Conservation (phyloP, 2,329 filamentous ascomycete species). For the Verticillium zaregamsianum region DNA sequence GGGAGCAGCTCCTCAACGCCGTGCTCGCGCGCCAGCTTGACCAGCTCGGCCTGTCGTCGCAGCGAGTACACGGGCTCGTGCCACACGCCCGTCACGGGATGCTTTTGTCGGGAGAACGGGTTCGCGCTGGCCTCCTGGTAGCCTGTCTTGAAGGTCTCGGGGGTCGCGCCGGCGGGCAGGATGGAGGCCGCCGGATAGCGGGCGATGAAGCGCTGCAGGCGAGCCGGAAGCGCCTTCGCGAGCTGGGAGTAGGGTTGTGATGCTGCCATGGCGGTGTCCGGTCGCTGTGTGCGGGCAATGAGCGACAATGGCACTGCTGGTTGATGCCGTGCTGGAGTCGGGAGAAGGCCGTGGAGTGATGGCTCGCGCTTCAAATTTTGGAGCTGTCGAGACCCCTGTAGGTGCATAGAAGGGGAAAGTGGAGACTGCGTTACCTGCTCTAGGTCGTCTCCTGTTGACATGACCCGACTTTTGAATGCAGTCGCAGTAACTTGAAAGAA, state of each 20-base stretch:
- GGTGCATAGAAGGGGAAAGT: constrained; percentile 3
- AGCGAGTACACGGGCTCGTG: constrained; percentile 79
- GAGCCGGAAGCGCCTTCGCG: constrained; percentile 69
- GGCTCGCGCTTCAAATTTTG: constrained; percentile 10
- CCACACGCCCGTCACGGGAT: constrained; percentile 77
- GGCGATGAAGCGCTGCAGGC: constrained; percentile 81
- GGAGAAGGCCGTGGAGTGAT: not conserved
- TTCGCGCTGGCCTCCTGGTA: constrained; percentile 61
- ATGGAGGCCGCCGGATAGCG: constrained; percentile 75
- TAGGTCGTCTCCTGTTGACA: too few species aligned
- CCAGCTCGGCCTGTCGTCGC: constrained; percentile 83
- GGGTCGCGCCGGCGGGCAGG: constrained; percentile 38
- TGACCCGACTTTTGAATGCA: too few species aligned
- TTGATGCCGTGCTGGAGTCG: not conserved
- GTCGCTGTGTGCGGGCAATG: not conserved
- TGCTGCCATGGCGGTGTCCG: constrained; percentile 5
- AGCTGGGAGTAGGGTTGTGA: constrained; percentile 44
- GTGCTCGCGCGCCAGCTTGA: constrained; percentile 75
- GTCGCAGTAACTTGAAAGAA: too few species aligned
- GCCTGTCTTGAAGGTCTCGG: constrained; percentile 37
- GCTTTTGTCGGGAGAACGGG: constrained; percentile 77
- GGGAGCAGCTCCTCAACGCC: constrained; percentile 81
- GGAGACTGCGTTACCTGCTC: not conserved
- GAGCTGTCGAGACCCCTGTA: constrained; percentile 6
- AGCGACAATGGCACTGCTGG: not conserved